phyloP scores from a whole-genome alignment of 129 eudicot species.

The Helianthus tuberosus region DNA sequence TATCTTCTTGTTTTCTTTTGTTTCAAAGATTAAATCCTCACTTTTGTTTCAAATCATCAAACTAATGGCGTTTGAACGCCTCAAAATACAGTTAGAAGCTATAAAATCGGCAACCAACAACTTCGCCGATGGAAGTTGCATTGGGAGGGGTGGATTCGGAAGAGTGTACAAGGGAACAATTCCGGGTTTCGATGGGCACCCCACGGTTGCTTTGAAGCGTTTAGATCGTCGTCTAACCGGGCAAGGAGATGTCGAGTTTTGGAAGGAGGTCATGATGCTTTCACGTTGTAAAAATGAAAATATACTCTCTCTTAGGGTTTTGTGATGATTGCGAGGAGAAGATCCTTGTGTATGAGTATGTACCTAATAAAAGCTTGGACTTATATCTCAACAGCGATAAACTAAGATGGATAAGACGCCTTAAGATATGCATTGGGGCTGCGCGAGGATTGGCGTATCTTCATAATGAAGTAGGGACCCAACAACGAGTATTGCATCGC shows the following conservation, averaged over 20 bases:
- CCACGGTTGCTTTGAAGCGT: too few species aligned
- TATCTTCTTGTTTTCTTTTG: neutral
- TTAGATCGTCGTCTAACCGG: too few species aligned
- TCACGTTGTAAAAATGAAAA: too few species aligned
- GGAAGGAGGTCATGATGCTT: too few species aligned
- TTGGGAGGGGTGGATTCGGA: neutral
- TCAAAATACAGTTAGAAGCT: neutral
- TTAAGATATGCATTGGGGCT: neutral
- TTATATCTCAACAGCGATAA: too few species aligned
- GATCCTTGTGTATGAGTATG: too few species aligned
- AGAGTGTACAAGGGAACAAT: neutral
- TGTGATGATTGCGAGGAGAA: too few species aligned
- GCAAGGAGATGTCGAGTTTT: too few species aligned
- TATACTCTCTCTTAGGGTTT: neutral
- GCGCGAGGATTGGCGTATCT: neutral
- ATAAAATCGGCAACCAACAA: neutral
- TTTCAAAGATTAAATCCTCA: neutral
- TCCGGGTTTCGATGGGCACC: too few species aligned
- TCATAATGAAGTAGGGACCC: neutral
- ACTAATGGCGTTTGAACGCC: constrained; percentile 6
- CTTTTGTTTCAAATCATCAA: neutral
- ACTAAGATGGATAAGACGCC: too few species aligned
- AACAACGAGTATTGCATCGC: constrained; percentile 11
- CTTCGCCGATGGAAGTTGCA: neutral
- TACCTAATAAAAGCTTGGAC: too few species aligned